phyloP scores from a whole-genome alignment of 2,329 filamentous ascomycete genomes.

The Niveomyces coronatus region DNA sequence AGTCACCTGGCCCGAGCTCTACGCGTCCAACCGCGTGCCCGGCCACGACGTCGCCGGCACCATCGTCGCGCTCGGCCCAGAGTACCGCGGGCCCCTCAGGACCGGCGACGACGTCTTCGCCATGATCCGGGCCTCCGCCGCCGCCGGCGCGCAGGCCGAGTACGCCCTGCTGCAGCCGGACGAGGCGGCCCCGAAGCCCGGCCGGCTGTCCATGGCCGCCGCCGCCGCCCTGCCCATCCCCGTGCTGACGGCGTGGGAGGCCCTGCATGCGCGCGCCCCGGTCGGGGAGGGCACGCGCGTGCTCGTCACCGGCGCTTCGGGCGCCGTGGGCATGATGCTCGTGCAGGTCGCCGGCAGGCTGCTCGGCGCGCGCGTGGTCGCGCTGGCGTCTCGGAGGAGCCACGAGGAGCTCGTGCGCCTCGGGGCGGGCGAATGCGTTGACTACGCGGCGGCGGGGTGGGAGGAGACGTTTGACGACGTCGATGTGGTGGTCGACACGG shows the following conservation, averaged over 20 bases:
- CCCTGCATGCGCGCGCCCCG: slow-evolving; percentile 14
- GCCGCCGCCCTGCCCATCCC: slow-evolving; percentile 23
- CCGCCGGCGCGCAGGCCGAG: slow-evolving; percentile 19
- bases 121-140: slow-evolving; percentile 17
- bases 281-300: slow-evolving; percentile 12
- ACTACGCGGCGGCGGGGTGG: slow-evolving; percentile 19
- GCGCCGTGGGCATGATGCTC: slow-evolving; percentile 19
- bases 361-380: slow-evolving; percentile 16
- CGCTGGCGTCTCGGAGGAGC: slow-evolving; percentile 17
- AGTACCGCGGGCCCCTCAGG: slow-evolving; percentile 13
- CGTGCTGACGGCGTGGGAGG: slow-evolving; percentile 21
- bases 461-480: slow-evolving; percentile 14
- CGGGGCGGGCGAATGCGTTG: slow-evolving; percentile 15
- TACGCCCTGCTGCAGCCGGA: slow-evolving; percentile 15
- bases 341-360: slow-evolving; percentile 20
- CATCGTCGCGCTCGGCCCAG: slow-evolving; percentile 17
- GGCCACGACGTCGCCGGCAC: slow-evolving; percentile 26
- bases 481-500: slow-evolving; percentile 23
- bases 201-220: slow-evolving; percentile 14
- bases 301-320: slow-evolving; percentile 21
- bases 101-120: slow-evolving; percentile 18
- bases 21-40: slow-evolving; percentile 19
- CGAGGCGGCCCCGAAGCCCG: slow-evolving; percentile 16
- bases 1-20: slow-evolving; percentile 23
- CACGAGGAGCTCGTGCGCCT: slow-evolving; percentile 13